These are phyloP conservation scores for Lepidium didymum DNA, from an alignment of 345 rosid species.

Conservation along the genomic window DNA sequence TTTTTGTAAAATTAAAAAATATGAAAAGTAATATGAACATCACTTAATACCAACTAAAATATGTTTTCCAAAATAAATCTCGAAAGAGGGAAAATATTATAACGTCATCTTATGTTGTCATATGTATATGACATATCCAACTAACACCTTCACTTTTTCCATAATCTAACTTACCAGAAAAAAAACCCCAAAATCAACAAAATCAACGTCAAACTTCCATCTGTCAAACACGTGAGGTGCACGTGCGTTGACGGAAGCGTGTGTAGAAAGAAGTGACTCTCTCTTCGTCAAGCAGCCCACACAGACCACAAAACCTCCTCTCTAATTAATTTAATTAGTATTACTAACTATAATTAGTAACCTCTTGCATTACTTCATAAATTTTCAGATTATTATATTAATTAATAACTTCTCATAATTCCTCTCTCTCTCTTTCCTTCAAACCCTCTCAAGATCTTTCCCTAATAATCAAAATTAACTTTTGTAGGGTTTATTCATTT, in stretches of 20 bases:
- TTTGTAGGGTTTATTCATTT: constrained; percentile 10
- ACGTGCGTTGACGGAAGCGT: constrained; percentile 24
- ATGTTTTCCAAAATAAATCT: too few species aligned
- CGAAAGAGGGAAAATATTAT: too few species aligned
- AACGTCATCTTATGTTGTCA: too few species aligned
- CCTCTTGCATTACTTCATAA: not conserved
- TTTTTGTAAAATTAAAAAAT: too few species aligned
- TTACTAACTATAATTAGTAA: constrained; percentile 18
- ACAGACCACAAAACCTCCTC: constrained; percentile 11
- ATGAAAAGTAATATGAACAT: too few species aligned
- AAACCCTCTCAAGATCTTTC: not conserved
- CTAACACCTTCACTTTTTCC: not conserved
- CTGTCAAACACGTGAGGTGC: constrained; percentile 25
- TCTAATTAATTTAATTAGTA: not conserved
- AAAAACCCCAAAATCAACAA: not conserved
- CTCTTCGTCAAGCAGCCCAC: constrained; percentile 17
- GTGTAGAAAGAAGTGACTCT: not conserved
- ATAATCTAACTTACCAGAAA: not conserved
- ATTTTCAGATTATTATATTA: not conserved
- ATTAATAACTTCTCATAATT: not conserved
- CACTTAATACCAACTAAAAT: too few species aligned
- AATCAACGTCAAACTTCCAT: not conserved
- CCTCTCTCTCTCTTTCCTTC: not conserved
- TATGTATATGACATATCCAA: not conserved
- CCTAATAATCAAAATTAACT: not conserved